Conservation (phyloP, 73 alveolate genomes). For the Stentor coeruleus region DNA sequence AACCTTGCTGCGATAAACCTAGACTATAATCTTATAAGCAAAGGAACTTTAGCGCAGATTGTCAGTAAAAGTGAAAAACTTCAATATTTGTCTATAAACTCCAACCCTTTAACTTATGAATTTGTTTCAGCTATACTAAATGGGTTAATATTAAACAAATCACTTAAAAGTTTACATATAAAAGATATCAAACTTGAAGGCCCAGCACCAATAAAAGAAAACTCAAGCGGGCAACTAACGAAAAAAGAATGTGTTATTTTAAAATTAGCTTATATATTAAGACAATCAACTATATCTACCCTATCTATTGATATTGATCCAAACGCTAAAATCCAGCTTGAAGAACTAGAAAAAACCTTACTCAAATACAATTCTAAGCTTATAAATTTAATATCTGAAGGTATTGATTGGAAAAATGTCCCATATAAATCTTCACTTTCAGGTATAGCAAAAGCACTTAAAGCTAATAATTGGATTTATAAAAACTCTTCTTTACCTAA, state of each 20-base stretch:
- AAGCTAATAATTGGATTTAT: conserved; percentile 1
- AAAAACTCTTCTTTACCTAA: background rate
- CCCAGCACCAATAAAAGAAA: conserved; percentile 18
- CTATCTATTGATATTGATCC: background rate
- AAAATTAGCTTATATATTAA: background rate
- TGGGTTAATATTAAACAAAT: background rate
- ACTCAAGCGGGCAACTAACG: conserved; percentile 26
- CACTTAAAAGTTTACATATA: background rate
- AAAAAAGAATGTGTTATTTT: conserved; percentile 11
- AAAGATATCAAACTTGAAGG: conserved; percentile 4
- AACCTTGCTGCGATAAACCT: background rate
- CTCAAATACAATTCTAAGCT: background rate
- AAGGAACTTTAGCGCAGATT: background rate
- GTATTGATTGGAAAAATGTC: conserved; percentile 3
- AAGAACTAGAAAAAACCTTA: conserved; percentile 9
- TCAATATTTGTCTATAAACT: background rate
- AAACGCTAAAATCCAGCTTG: background rate
- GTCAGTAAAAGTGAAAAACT: conserved; percentile 4
- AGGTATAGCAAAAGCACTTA: background rate
- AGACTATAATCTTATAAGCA: background rate
- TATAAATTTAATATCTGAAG: background rate
- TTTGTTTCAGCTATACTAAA: background rate
- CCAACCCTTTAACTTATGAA: background rate
- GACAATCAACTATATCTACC: background rate
- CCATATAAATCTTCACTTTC: background rate